Percentiles rank a stretch among this genome's conserved stretches.
These are phyloP conservation scores for Annulohypoxylon moriforme DNA, from an alignment of 495 filamentous ascomycete genomes.

Conservation along the genomic window DNA sequence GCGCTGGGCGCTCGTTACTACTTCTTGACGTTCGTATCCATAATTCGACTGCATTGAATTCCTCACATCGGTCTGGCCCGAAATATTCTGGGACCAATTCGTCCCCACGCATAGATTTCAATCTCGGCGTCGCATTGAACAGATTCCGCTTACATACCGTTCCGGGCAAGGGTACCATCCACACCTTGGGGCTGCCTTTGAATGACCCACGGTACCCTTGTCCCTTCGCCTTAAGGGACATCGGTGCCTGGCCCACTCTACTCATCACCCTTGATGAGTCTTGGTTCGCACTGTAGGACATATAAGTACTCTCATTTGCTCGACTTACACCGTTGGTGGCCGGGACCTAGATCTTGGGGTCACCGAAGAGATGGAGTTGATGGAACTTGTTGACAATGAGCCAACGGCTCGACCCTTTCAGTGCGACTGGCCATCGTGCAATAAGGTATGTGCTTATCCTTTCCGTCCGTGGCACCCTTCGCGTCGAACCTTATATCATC, in stretches of 20 bases:
- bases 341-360: slow-evolving; percentile 42
- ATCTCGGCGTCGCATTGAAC: slow-evolving; percentile 55
- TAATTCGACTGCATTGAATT: slow-evolving; percentile 26
- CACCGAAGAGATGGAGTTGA: slow-evolving; percentile 61
- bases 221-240: slow-evolving; percentile 36
- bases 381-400: slow-evolving; percentile 66
- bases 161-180: slow-evolving; percentile 52
- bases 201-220: slow-evolving; percentile 46
- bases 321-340: slow-evolving; percentile 44
- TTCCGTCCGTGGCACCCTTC: not conserved
- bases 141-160: slow-evolving; percentile 54
- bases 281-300: slow-evolving; percentile 47
- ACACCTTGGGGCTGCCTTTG: slow-evolving; percentile 44
- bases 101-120: slow-evolving; percentile 48
- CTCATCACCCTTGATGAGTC: slow-evolving; percentile 31
- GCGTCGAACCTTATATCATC: not conserved
- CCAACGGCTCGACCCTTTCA: slow-evolving; percentile 62
- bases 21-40: slow-evolving; percentile 16
- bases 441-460: slow-evolving; percentile 59
- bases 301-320: slow-evolving; percentile 53
- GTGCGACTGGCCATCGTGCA: slow-evolving; percentile 64
- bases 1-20: slow-evolving; percentile 13
- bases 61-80: slow-evolving; percentile 36
- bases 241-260: slow-evolving; percentile 36
- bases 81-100: slow-evolving; percentile 31